Conservation (phyloP, 441 rosid genomes). For the Corymbia calophylla region DNA sequence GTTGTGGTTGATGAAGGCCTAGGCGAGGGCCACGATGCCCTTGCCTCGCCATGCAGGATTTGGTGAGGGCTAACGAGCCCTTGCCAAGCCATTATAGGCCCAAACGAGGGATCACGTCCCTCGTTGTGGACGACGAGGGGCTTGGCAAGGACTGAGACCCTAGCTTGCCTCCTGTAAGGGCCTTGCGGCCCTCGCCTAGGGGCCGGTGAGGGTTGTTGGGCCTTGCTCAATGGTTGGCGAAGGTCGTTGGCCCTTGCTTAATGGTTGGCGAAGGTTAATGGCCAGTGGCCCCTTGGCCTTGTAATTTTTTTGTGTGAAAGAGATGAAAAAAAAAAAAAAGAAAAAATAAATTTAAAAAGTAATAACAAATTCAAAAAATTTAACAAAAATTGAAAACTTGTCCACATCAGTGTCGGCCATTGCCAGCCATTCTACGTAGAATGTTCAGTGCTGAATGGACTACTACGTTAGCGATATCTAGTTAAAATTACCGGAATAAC, state of each 20-base stretch:
- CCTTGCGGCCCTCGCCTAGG: rapidly evolving
- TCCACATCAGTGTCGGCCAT: rapidly evolving
- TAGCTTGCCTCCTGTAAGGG: neutral
- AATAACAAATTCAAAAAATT: too few species aligned
- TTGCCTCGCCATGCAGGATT: neutral
- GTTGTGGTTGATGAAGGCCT: neutral
- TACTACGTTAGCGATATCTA: neutral
- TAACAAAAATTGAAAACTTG: neutral
- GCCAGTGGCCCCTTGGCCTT: rapidly evolving
- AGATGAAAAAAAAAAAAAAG: too few species aligned
- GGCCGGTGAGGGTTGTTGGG: neutral
- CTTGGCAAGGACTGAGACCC: too few species aligned
- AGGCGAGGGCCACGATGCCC: rapidly evolving
- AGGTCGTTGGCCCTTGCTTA: neutral
- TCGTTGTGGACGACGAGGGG: too few species aligned
- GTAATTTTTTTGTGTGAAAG: too few species aligned
- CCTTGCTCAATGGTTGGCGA: rapidly evolving
- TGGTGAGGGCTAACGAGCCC: too few species aligned
- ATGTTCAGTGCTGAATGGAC: rapidly evolving
- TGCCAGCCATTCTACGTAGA: rapidly evolving
- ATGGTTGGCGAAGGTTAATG: rapidly evolving
- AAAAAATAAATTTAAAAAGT: too few species aligned
- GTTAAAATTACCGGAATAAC: neutral
- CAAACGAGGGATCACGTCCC: too few species aligned
- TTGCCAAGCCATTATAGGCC: too few species aligned